Base-by-base conservation (phyloP, 2,329 filamentous ascomycete genomes). In the Exophiala aquamarina region DNA sequence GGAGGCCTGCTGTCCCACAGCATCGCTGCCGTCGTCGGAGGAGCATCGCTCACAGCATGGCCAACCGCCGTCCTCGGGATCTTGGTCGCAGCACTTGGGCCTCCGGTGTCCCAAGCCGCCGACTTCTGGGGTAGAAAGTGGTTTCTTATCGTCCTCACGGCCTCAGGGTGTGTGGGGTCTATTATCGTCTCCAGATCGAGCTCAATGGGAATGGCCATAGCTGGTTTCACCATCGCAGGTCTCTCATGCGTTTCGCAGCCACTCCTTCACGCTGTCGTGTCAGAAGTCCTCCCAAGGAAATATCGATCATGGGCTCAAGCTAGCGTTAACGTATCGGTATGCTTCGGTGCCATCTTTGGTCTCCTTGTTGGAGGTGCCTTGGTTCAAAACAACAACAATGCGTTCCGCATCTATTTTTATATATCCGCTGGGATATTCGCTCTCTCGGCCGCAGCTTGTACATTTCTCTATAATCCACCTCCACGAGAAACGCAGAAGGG, bases 91-190 rank as follows among this genome's bases (percentile, higher is more conserved):
- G 38, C 38, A 26, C 38, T 41, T 10, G 8, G 19, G 10, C 19
- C 38, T 14, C 38, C 38, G 13, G 38, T 28, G 5, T 34, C 32
- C n/a, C 32, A 34, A 18, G 32, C 32, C n/a, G 32, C 32, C 5
- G 32, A 34, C 14, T 34, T 34, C 32, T 34, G 50, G 52, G 52
- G 52, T 20, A 13, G 52, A 28, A 55, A 55, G 39, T 50, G 43
- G 42, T 18, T 53, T 13, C 15, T 55, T 1, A 43, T 55, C 13
- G 19, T 41, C 10, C 20, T 35, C 4, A 48, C 50, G 13, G 26
- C 31, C 21, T 19, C 40, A n/a, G 47, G 47, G n/a, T 41, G 40
- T 14, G 33, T 50, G 13, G 47, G 47, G 15, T 26, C 31, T 7
- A 50, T 47, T 14, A 37, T 50, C 11, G 33, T 46, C 14, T 13